phyloP scores from a whole-genome alignment of 2,329 filamentous ascomycete genomes.

The Trichophyton benhamiae region DNA sequence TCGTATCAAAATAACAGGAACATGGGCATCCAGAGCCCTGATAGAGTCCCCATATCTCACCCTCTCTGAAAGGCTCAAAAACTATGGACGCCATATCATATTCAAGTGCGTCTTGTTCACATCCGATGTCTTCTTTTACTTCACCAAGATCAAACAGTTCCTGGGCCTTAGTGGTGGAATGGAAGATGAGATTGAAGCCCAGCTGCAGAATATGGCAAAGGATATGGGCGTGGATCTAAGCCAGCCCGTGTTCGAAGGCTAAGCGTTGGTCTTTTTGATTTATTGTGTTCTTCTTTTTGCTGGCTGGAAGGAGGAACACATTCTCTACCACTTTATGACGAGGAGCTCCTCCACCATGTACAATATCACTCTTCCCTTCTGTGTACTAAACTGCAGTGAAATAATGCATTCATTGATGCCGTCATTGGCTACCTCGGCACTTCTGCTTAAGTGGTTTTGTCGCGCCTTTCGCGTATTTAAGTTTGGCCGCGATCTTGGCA shows the following conservation, averaged over 20 bases:
- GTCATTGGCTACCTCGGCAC: neutral
- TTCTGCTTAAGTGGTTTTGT: neutral
- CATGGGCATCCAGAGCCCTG: constrained; percentile 78
- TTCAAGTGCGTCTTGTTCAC: constrained; percentile 65
- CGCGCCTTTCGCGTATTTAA: neutral
- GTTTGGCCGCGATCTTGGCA: neutral
- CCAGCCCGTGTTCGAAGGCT: constrained; percentile 80
- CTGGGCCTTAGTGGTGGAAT: constrained; percentile 69
- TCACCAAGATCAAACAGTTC: constrained; percentile 63
- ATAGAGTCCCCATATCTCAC: constrained; percentile 58
- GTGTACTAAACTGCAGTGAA: neutral
- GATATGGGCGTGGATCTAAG: constrained; percentile 87
- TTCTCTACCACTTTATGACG: neutral
- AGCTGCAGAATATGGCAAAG: constrained; percentile 77
- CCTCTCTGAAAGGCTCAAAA: constrained; percentile 49
- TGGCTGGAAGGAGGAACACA: neutral
- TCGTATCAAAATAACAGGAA: constrained; percentile 82
- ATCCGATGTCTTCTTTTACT: constrained; percentile 74
- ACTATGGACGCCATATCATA: constrained; percentile 65
- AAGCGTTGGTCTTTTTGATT: constrained; percentile 3
- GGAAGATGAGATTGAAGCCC: constrained; percentile 84
- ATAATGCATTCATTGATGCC: neutral
- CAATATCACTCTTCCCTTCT: neutral
- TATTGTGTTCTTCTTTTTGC: neutral
- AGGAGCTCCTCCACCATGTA: neutral